Conservation (phyloP, 352 stramenopile species). For the Saprolegnia parasitica region DNA sequence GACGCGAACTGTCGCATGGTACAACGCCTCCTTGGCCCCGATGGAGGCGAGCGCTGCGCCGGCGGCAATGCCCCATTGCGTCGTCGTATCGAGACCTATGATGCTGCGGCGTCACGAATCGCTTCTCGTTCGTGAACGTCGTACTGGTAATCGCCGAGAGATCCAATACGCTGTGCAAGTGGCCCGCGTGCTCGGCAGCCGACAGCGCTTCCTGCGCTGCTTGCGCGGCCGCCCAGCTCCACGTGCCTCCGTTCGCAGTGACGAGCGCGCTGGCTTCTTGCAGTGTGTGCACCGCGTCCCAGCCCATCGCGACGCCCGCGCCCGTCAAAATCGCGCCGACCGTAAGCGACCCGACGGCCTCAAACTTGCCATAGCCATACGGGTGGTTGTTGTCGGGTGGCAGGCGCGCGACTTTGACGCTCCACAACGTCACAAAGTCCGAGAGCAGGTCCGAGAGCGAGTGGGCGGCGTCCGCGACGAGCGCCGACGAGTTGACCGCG, state of each 20-base stretch:
- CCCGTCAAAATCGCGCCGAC: slow-evolving; percentile 80
- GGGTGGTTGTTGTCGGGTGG: slow-evolving; percentile 92
- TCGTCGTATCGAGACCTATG: slow-evolving; percentile 43
- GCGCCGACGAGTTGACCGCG: slow-evolving; percentile 81
- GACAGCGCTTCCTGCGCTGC: not conserved
- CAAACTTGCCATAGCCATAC: slow-evolving; percentile 88
- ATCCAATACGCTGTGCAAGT: not conserved
- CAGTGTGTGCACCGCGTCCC: slow-evolving; percentile 63
- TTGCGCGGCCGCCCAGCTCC: not conserved
- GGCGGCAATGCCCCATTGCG: slow-evolving; percentile 68
- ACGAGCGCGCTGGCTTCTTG: slow-evolving; percentile 38
- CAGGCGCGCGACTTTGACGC: slow-evolving; percentile 85
- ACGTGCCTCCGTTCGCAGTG: not conserved
- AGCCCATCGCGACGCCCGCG: slow-evolving; percentile 62
- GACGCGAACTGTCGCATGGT: slow-evolving; percentile 89
- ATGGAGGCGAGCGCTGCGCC: slow-evolving; percentile 88
- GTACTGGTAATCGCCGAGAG: slow-evolving; percentile 22
- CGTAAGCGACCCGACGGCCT: slow-evolving; percentile 81
- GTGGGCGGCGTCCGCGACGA: slow-evolving; percentile 95
- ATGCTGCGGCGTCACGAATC: no score
- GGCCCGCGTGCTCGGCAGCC: not conserved
- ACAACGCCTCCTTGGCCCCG: slow-evolving; percentile 91
- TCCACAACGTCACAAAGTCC: slow-evolving; percentile 96
- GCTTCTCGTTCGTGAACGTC: no score
- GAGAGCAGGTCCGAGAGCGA: slow-evolving; percentile 94